Base-by-base conservation (phyloP, 164 flowering plant genomes). In the Warburgia ugandensis region DNA sequence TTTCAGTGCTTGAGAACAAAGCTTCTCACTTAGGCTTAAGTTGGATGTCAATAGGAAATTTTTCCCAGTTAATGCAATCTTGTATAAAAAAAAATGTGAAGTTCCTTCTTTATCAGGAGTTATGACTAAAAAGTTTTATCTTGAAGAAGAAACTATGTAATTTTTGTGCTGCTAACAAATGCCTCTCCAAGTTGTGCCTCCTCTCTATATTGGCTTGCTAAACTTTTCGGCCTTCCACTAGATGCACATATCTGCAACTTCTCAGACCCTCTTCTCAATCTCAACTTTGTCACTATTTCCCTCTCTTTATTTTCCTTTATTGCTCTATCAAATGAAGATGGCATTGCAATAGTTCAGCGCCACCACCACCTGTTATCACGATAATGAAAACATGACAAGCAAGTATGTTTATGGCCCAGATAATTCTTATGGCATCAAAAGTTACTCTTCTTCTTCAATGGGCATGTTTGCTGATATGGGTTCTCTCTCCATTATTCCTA, bases 1-100 rank as follows among this genome's bases (percentile, higher is more conserved):
- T 89, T 97, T 25, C 32, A 59, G 94, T 76, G 6, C 92, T 94
- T 48, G 77, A 78, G 68, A 72, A 74, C 48, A 86, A 72, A 54
- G 99, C 94, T 54, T 66, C 86, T 26, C 61, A 68, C 46, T 68
- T 94, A 61, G 67, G 76, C 71, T 97, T 92, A 64, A 76, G 86
- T 68, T n/a, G 31, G 29, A 22, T 11, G 17, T 11, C 22, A 17
- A 27, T 3, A 16, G 19, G 36, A 6, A 17, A 46, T 29, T 30
- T 30, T n/a, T n/a, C n/a, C n/a, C n/a, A n/a, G n/a, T n/a, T n/a
- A n/a, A n/a, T n/a, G n/a, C n/a, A n/a, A n/a, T n/a, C n/a, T n/a
- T n/a, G n/a, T n/a, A n/a, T n/a, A n/a, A n/a, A n/a, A n/a, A n/a
- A n/a, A n/a, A n/a, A n/a, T n/a, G n/a, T n/a, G n/a, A n/a, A n/a